phyloP scores from a whole-genome alignment of 1,139 yeast species.

The Hemisphaericaspora xylanilytica region DNA sequence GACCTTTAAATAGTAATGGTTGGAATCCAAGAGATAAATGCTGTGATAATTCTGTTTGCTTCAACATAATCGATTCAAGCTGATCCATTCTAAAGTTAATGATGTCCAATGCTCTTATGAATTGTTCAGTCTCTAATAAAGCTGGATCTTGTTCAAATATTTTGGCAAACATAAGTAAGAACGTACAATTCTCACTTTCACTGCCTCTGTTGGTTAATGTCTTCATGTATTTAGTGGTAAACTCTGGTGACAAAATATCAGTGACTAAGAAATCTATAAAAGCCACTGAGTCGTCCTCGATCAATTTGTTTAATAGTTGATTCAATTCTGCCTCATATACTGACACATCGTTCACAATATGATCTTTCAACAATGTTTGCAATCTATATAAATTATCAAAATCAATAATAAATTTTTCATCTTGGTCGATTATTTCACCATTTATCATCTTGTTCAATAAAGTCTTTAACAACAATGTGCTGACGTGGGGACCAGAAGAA shows the following conservation, averaged over 20 bases:
- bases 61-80: neutral
- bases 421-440: slow-evolving; percentile 21
- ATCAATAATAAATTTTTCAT: slow-evolving; percentile 8
- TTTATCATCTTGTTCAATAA: slow-evolving; percentile 22
- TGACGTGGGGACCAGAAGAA: slow-evolving; percentile 10
- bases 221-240: neutral
- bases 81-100: slow-evolving; percentile 5
- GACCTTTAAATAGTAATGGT: neutral
- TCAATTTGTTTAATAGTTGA: slow-evolving; percentile 12
- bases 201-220: neutral
- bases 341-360: neutral
- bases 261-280: neutral
- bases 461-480: slow-evolving; percentile 14
- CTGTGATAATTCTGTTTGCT: slow-evolving; percentile 3
- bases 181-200: neutral
- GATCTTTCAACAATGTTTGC: slow-evolving; percentile 1
- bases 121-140: slow-evolving; percentile 4
- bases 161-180: slow-evolving; percentile 5
- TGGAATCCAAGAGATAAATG: neutral
- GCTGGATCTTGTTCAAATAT: slow-evolving; percentile 8
- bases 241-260: slow-evolving; percentile 1
- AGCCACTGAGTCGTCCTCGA: slow-evolving; percentile 7
- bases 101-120: slow-evolving; percentile 7
- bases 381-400: slow-evolving; percentile 10
- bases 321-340: slow-evolving; percentile 1